These are phyloP conservation scores for Xylaria palmicola DNA, from an alignment of 495 filamentous ascomycete species.

Conservation along the genomic window DNA sequence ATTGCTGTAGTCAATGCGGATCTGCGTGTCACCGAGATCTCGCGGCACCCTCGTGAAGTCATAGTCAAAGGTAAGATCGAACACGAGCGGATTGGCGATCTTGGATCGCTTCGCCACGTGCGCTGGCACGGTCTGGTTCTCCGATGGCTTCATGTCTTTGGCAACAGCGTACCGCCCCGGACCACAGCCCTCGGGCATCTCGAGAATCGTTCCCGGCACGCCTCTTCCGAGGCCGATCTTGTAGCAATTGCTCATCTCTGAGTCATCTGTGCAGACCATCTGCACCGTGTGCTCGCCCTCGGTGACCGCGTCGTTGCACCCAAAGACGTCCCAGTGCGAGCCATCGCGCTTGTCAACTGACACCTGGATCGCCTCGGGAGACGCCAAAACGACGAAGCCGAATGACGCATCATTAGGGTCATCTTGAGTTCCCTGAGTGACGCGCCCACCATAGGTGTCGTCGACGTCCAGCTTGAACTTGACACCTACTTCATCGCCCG, in stretches of 20 bases:
- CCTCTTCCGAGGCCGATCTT: background rate
- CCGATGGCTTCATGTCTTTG: slow-evolving; percentile 18
- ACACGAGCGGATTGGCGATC: slow-evolving; percentile 10
- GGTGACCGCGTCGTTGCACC: background rate
- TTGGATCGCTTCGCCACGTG: slow-evolving; percentile 20
- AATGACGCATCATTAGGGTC: background rate
- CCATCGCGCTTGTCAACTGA: background rate
- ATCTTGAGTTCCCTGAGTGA: too few species aligned
- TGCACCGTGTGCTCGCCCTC: background rate
- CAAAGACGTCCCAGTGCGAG: background rate
- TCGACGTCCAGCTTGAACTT: slow-evolving; percentile 30
- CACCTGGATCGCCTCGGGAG: too few species aligned
- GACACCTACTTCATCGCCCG: slow-evolving; percentile 18
- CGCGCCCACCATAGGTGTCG: slow-evolving; percentile 4
- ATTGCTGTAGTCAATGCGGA: slow-evolving; percentile 39
- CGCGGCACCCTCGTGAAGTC: slow-evolving; percentile 34
- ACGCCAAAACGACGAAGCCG: background rate
- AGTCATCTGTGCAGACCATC: slow-evolving; percentile 22
- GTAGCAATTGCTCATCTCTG: background rate
- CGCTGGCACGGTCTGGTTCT: background rate
- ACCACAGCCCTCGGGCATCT: slow-evolving; percentile 40
- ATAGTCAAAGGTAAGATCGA: slow-evolving; percentile 37
- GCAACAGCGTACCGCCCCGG: slow-evolving; percentile 40
- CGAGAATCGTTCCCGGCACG: slow-evolving; percentile 27
- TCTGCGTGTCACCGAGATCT: slow-evolving; percentile 24